A percentile compares a stretch with the other conserved stretches of the same genome.
These are phyloP conservation scores for Dimocarpus longan DNA, from an alignment of 345 rosid species.

Conservation along the genomic window DNA sequence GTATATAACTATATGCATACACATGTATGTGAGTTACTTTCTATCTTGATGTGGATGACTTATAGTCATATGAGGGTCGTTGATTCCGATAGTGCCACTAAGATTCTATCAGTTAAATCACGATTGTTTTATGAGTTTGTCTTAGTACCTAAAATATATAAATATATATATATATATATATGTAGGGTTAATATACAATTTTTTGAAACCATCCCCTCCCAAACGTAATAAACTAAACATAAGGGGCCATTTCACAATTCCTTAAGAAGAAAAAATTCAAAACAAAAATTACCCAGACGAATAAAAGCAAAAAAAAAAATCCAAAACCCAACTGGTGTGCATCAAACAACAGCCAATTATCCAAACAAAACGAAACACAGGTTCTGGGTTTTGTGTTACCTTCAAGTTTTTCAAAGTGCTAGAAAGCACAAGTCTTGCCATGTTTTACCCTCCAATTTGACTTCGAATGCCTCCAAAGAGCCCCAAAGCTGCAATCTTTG, in stretches of 20 bases:
- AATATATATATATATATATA: no score
- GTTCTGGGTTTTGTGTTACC: constrained; percentile 42
- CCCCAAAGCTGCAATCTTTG: neutral
- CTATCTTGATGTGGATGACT: no score
- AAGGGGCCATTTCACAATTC: constrained; percentile 1
- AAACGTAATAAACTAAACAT: neutral
- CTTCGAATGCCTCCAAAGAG: neutral
- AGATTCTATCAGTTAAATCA: no score
- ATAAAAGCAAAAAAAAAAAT: constrained; percentile 23
- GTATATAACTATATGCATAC: no score
- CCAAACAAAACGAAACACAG: neutral
- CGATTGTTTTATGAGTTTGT: no score
- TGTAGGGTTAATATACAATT: neutral
- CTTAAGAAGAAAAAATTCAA: neutral
- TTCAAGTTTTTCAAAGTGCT: constrained; percentile 81
- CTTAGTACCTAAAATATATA: no score
- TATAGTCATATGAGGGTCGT: no score
- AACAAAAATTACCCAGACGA: constrained; percentile 19
- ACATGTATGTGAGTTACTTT: no score
- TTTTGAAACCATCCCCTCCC: neutral
- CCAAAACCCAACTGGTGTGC: neutral
- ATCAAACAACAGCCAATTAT: neutral
- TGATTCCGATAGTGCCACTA: no score
- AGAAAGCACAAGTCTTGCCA: constrained; percentile 90
- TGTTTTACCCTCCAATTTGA: constrained; percentile 15